A percentile compares a stretch with the other conserved stretches of the same genome.
phyloP scores from a whole-genome alignment of 352 stramenopile genomes.

The Pseudoperonospora humuli region DNA sequence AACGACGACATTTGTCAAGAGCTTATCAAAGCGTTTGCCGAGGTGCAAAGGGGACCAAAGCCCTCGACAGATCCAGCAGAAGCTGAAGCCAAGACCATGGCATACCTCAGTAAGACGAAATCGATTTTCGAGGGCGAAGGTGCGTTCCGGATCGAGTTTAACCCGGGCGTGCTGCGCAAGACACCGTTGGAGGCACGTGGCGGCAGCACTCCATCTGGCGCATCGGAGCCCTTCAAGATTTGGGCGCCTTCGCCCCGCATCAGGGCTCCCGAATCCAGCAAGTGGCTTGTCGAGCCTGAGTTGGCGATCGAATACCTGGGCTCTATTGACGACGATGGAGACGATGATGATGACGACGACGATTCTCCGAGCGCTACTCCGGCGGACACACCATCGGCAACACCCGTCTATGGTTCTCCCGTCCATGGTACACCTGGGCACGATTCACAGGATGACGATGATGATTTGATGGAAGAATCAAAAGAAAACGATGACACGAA shows the following conservation, averaged over 20 bases:
- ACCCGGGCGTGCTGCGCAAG: constrained; percentile 66
- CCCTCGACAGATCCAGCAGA: constrained; percentile 19
- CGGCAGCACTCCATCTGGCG: constrained; percentile 31
- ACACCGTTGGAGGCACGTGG: constrained; percentile 54
- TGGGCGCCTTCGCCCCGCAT: constrained; percentile 78
- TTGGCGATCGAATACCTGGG: constrained; percentile 76
- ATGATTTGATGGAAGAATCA: constrained; percentile 31
- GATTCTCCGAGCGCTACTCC: constrained; percentile 59
- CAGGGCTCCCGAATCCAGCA: constrained; percentile 58
- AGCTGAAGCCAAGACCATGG: constrained; percentile 26
- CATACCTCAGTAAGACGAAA: constrained; percentile 74
- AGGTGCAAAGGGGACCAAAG: constrained; percentile 32
- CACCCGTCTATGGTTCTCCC: constrained; percentile 61
- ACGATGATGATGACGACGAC: constrained; percentile 66
- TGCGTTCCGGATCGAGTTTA: constrained; percentile 80
- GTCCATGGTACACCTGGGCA: constrained; percentile 36
- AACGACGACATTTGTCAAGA: constrained; percentile 78
- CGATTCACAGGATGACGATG: constrained; percentile 32
- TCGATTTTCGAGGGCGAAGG: constrained; percentile 75
- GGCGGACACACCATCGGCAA: constrained; percentile 57
- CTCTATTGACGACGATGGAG: constrained; percentile 66
- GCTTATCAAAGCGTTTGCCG: constrained; percentile 63
- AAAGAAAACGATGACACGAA: constrained; percentile 30
- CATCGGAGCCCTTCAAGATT: constrained; percentile 53
- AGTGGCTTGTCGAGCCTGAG: constrained; percentile 76